These are phyloP conservation scores for Chlorociboria aeruginascens DNA, from an alignment of 495 filamentous ascomycete species.

Conservation along the genomic window DNA sequence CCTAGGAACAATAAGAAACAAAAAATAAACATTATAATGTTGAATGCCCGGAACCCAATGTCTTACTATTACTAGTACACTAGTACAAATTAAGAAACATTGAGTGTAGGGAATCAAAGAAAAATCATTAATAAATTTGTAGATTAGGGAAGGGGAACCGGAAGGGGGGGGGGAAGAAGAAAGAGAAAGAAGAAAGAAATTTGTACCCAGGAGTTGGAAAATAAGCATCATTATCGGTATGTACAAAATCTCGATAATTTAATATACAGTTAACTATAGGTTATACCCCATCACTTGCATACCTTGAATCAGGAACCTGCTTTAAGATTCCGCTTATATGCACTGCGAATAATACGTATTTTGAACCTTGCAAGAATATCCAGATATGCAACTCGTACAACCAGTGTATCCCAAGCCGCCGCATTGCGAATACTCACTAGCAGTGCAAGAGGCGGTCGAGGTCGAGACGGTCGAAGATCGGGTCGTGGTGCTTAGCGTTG, in stretches of 20 bases:
- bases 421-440: constrained; percentile 16
- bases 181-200: background rate
- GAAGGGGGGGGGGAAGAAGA: too few species aligned
- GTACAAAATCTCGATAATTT: background rate
- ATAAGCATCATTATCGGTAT: background rate
- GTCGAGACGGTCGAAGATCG: background rate
- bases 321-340: constrained; percentile 7
- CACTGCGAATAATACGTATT: constrained; percentile 24
- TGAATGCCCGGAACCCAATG: too few species aligned
- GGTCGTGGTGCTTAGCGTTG: constrained; percentile 21
- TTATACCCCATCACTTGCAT: too few species aligned
- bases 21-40: too few species aligned
- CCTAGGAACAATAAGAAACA: too few species aligned
- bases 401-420: constrained; percentile 12
- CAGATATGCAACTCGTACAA: constrained; percentile 11
- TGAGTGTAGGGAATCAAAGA: too few species aligned
- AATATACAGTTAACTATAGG: background rate
- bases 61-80: background rate
- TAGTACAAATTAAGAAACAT: too few species aligned
- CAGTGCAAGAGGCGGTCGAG: background rate
- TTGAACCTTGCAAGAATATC: constrained; percentile 9
- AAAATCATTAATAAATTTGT: too few species aligned
- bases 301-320: too few species aligned
- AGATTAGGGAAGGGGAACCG: too few species aligned
- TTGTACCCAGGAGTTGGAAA: background rate